Conservation (phyloP, 768 basidiomycete genomes). For the Rhizopogon sp. region DNA sequence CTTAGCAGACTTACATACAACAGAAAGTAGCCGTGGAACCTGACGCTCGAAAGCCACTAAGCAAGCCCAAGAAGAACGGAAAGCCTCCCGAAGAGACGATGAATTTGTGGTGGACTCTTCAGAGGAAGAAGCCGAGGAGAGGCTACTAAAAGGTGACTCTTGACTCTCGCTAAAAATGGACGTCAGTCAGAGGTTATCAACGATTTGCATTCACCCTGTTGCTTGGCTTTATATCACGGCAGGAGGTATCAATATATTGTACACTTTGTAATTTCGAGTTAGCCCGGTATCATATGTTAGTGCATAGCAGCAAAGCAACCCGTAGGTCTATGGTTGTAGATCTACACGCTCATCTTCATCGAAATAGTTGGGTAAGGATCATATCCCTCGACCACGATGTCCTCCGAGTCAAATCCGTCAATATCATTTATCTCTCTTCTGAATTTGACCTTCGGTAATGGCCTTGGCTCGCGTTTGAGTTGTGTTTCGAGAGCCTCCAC, state of each 20-base stretch:
- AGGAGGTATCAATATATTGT: neutral
- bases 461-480: conserved; percentile 67
- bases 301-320: neutral
- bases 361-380: conserved; percentile 76
- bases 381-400: conserved; percentile 86
- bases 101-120: too few species aligned
- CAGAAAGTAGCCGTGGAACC: too few species aligned
- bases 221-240: neutral
- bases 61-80: too few species aligned
- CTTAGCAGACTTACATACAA: too few species aligned
- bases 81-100: too few species aligned
- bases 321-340: neutral
- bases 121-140: too few species aligned
- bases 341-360: conserved; percentile 94
- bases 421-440: conserved; percentile 63
- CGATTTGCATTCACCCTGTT: too few species aligned
- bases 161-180: too few species aligned
- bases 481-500: conserved; percentile 83
- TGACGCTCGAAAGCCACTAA: too few species aligned
- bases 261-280: neutral
- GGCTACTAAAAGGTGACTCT: too few species aligned
- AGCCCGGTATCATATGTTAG: neutral
- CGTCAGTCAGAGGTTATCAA: too few species aligned
- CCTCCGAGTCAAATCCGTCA: conserved; percentile 75
- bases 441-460: conserved; percentile 82